Conservation (phyloP, 164 flowering plant species). For the Vitis amurensis region DNA sequence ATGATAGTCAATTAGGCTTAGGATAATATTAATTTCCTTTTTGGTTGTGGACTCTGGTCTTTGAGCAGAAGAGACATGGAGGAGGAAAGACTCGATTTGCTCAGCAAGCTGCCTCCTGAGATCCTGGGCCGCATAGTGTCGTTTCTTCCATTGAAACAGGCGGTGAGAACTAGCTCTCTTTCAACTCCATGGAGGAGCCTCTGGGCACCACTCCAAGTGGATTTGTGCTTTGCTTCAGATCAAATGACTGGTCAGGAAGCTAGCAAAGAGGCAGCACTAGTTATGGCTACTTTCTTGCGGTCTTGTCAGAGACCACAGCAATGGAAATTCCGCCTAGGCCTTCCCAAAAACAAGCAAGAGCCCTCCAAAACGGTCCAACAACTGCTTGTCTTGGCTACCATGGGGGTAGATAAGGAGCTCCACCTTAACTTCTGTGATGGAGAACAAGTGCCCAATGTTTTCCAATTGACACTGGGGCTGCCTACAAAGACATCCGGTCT, state of each 20-base stretch:
- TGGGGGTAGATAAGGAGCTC: conserved; percentile 11
- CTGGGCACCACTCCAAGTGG: background rate
- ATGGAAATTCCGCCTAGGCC: background rate
- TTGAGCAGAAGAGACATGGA: background rate
- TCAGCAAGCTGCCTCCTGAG: background rate
- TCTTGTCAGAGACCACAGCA: background rate
- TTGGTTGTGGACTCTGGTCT: background rate
- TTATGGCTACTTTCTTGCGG: background rate
- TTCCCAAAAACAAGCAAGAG: background rate
- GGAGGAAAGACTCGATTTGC: background rate
- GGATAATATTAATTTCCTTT: too few species aligned
- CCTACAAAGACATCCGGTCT: background rate
- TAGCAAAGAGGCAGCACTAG: background rate
- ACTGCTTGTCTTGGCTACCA: background rate
- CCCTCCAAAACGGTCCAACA: background rate
- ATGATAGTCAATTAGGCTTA: too few species aligned
- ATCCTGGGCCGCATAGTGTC: background rate
- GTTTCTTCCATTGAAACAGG: conserved; percentile 1
- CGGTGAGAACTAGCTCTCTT: conserved; percentile 3
- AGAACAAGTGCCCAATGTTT: background rate
- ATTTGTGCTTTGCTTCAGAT: background rate
- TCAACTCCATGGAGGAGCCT: conserved; percentile 1
- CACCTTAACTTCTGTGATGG: conserved; percentile 14
- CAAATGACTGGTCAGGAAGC: background rate
- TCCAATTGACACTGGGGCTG: background rate